phyloP scores from a whole-genome alignment of 23 red algal species.

The Cyanidiococcus yangmingshanensis region DNA sequence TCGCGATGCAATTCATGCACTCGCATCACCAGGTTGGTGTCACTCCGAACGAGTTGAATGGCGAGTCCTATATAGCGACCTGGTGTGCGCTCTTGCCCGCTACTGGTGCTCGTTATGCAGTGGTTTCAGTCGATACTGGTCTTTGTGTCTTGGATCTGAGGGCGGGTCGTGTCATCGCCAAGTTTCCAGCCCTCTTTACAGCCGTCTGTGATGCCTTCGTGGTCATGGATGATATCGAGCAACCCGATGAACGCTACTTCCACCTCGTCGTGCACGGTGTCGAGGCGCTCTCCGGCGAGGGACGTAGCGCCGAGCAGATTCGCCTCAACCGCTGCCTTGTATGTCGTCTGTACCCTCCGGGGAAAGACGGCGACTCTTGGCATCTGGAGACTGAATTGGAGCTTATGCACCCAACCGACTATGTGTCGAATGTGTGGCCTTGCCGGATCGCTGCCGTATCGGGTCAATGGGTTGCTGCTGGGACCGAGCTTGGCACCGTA shows the following conservation, averaged over 20 bases:
- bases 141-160: background rate
- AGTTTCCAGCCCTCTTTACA: slow-evolving; percentile 16
- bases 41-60: slow-evolving; percentile 15
- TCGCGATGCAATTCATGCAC: background rate
- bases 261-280: background rate
- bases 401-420: background rate
- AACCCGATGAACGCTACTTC: background rate
- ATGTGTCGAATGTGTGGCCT: slow-evolving; percentile 13
- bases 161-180: background rate
- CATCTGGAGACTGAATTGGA: background rate
- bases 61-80: slow-evolving; percentile 17
- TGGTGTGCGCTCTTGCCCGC: background rate
- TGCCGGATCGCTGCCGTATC: background rate
- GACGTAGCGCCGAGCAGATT: background rate
- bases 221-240: background rate
- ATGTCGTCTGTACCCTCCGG: slow-evolving; percentile 1
- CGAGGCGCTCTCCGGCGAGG: slow-evolving; percentile 9
- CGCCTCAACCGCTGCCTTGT: background rate
- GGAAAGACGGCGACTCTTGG: background rate
- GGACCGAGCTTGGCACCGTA: slow-evolving; percentile 7
- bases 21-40: background rate
- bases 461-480: slow-evolving; percentile 1
- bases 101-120: background rate
- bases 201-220: background rate
- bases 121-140: slow-evolving; percentile 14